A percentile compares a stretch with the other conserved stretches of the same genome.
Evolutionary conservation across 345 rosid species (phyloP).

Genomic region (Citrus mangshanensis): DNA sequence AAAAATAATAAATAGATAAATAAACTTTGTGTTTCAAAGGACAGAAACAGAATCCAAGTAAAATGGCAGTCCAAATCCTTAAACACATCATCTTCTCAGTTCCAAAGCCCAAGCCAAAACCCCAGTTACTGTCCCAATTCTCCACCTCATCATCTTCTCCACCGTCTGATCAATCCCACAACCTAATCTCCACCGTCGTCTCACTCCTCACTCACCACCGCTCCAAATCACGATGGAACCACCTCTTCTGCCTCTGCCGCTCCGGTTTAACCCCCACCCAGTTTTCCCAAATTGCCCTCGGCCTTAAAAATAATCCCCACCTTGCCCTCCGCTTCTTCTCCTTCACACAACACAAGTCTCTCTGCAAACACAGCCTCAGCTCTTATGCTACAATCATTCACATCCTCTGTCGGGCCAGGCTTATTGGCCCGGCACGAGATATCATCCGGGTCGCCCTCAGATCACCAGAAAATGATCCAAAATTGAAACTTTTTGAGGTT

Average conservation of each 20-base stretch:
- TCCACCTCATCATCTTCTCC: slow-evolving; percentile 32
- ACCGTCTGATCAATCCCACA: slow-evolving; percentile 25
- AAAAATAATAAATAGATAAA: no score
- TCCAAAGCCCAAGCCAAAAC: slow-evolving; percentile 10
- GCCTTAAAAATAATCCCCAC: slow-evolving; percentile 56
- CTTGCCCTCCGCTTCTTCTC: slow-evolving; percentile 68
- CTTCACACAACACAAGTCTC: slow-evolving; percentile 59
- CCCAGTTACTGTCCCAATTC: slow-evolving; percentile 15
- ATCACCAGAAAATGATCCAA: slow-evolving; percentile 19
- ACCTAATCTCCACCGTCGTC: slow-evolving; percentile 41
- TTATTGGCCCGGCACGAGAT: slow-evolving; percentile 42
- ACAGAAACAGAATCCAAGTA: neutral
- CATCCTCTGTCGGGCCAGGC: slow-evolving; percentile 73
- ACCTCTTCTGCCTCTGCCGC: slow-evolving; percentile 58
- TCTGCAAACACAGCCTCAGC: slow-evolving; percentile 53
- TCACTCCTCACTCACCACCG: slow-evolving; percentile 76
- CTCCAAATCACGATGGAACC: slow-evolving; percentile 78
- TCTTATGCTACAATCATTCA: slow-evolving; percentile 64
- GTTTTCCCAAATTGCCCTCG: slow-evolving; percentile 61
- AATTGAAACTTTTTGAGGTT: slow-evolving; percentile 34
- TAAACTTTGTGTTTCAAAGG: neutral
- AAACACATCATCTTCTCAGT: slow-evolving; percentile 7
- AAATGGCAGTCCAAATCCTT: slow-evolving; percentile 25
- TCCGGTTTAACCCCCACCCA: slow-evolving; percentile 51
- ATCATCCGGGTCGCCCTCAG: slow-evolving; percentile 50